Conservation (phyloP, 2,329 filamentous ascomycete genomes). For the Hypoxylon sp. region DNA sequence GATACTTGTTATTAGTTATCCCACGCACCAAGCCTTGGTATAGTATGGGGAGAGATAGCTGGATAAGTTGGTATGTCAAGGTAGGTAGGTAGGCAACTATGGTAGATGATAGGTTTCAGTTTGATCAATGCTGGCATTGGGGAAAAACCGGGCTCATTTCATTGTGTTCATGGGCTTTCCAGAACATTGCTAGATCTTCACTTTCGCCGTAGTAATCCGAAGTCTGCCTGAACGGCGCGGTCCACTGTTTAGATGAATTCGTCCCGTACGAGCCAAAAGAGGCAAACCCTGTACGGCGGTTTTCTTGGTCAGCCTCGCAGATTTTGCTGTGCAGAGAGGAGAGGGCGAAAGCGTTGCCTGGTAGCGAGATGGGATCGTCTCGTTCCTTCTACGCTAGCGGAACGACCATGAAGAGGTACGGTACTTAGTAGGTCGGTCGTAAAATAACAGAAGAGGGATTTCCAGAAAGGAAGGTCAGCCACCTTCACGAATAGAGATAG, state of each 20-base stretch:
- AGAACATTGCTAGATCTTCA: slow-evolving; percentile 42
- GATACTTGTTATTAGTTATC: slow-evolving; percentile 30
- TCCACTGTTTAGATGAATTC: slow-evolving; percentile 43
- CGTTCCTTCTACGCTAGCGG: slow-evolving; percentile 37
- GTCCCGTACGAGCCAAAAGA: slow-evolving; percentile 35
- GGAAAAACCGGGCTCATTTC: slow-evolving; percentile 35
- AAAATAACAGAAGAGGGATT: slow-evolving; percentile 22
- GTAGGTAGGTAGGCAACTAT: not conserved
- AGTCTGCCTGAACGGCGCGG: slow-evolving; percentile 39
- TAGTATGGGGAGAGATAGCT: slow-evolving; percentile 20
- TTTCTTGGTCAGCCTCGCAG: slow-evolving; percentile 37
- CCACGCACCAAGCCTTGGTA: slow-evolving; percentile 36
- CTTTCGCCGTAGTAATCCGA: slow-evolving; percentile 41
- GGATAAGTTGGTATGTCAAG: slow-evolving; percentile 15
- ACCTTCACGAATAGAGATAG: slow-evolving; percentile 45
- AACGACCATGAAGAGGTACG: slow-evolving; percentile 27
- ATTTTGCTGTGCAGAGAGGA: slow-evolving; percentile 10
- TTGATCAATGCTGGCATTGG: slow-evolving; percentile 35
- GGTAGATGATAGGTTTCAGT: slow-evolving; percentile 30
- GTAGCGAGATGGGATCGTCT: slow-evolving; percentile 44
- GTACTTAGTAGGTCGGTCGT: slow-evolving; percentile 25
- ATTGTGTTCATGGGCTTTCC: slow-evolving; percentile 14
- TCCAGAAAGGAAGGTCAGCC: slow-evolving; percentile 52
- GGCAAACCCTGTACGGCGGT: slow-evolving; percentile 25
- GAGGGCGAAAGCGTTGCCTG: slow-evolving; percentile 27